Base-by-base conservation (phyloP, 1,139 yeast species). In the Hemisphaericaspora xylofermentans region DNA sequence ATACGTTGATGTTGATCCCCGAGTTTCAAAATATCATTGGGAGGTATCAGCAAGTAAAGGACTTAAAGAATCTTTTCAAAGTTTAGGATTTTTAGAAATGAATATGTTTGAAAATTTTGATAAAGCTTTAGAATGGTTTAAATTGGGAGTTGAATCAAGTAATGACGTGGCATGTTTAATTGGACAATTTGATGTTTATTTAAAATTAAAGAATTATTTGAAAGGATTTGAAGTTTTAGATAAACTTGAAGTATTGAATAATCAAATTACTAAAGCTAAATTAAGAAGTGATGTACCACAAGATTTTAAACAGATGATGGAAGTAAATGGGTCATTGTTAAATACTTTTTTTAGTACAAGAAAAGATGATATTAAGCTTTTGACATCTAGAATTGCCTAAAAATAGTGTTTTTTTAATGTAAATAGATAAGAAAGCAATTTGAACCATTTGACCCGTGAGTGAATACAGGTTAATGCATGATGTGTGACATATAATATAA, bases 51-150 rank as follows among this genome's bases (percentile, higher is more conserved):
- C 96, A 0, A 64, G 80, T 5, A 78, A 78, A 49, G 96, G 96
- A 0, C 78, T 88, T 37, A 75, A 71, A 49, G 95, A 89, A 50
- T 75, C 91, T 6, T 86, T 88, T 55, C 77, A 82, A 14, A 78
- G 83, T 19, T 64, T 89, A 38, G 98, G 97, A 1, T 85, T 84
- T 57, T 61, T 88, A 47, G 93, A 88, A 50, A 63, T 88, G 66
- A 81, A 81, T 49, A 77, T 83, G 43, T 85, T 82, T 56, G 64
- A 69, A n/a, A 68, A 81, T 50, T 54, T 58, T 15, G 43, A 47
- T 4, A 79, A 79, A 50, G 88, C 95, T 0, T 64, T 72, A 31
- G 88, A 88, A 55, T 91, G 97, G 97, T 88, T 89, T 63, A 78
- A 77, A 51, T 63, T 89, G 35, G 98, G 96, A 0, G 71, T 78